These are phyloP conservation scores for Astrothelium subdiscretum DNA, from an alignment of 495 filamentous ascomycete genomes.

Conservation along the genomic window DNA sequence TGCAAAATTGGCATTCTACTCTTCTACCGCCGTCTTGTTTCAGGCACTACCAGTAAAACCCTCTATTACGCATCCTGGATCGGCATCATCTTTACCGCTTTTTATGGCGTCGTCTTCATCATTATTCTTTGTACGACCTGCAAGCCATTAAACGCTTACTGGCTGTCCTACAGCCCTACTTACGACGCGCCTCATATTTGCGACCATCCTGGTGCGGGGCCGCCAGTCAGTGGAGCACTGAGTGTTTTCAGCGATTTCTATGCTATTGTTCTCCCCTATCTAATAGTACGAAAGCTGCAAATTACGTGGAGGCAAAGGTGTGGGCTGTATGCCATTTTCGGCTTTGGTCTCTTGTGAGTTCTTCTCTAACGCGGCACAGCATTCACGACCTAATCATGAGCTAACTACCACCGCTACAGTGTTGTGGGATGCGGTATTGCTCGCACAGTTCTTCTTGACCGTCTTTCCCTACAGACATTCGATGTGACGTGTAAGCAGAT, in stretches of 20 bases:
- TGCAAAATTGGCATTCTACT: constrained; percentile 23
- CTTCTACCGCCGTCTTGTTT: constrained; percentile 22
- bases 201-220: constrained; percentile 14
- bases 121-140: constrained; percentile 17
- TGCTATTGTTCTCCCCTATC: constrained; percentile 15
- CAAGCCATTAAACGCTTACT: constrained; percentile 19
- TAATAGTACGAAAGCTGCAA: constrained; percentile 18
- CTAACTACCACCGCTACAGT: constrained; percentile 5
- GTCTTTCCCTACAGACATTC: constrained; percentile 8
- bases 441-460: constrained; percentile 13
- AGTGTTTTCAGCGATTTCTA: constrained; percentile 17
- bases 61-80: constrained; percentile 15
- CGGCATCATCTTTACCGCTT: constrained; percentile 12
- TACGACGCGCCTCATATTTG: constrained; percentile 10
- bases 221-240: constrained; percentile 18
- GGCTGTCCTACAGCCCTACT: constrained; percentile 14
- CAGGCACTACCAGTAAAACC: constrained; percentile 6
- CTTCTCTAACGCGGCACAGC: not conserved
- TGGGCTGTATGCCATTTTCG: constrained; percentile 16
- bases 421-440: constrained; percentile 15
- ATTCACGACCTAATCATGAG: not conserved
- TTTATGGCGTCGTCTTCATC: constrained; percentile 16
- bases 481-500: constrained; percentile 18
- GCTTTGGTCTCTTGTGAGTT: constrained; percentile 14
- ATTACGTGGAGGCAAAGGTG: constrained; percentile 16